Percentiles rank a stretch among this genome's conserved stretches.
Evolutionary conservation across 805 yeast genomes (phyloP).

Genomic region (Metschnikowia cerradonensis): DNA sequence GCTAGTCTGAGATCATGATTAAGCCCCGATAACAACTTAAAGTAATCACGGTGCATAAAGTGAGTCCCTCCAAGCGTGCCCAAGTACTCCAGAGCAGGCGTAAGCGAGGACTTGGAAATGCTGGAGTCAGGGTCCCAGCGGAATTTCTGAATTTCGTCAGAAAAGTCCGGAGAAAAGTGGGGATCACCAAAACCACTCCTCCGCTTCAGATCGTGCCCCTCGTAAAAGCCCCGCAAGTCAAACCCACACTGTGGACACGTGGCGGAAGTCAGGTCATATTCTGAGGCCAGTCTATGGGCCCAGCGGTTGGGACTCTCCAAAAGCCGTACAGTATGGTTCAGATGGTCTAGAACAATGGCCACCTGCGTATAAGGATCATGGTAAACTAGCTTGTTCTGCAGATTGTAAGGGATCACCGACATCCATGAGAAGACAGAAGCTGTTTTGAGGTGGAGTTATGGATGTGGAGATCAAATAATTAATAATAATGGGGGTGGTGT

Average conservation of each 20-base stretch:
- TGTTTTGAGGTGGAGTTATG: not conserved
- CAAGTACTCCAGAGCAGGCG: conserved; percentile 1
- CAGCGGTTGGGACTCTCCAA: not conserved
- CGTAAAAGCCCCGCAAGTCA: not conserved
- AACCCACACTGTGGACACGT: conserved; percentile 3
- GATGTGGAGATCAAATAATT: too few species aligned
- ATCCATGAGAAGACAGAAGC: conserved; percentile 11
- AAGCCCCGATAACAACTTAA: conserved; percentile 30
- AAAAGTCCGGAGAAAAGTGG: not conserved
- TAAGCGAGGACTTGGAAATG: not conserved
- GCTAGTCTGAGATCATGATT: conserved; percentile 12
- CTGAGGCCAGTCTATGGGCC: not conserved
- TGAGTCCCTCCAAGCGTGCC: conserved; percentile 6
- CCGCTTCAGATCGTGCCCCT: not conserved
- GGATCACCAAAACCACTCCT: not conserved
- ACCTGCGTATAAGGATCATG: conserved; percentile 35
- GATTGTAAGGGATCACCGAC: conserved; percentile 39
- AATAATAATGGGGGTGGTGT: too few species aligned
- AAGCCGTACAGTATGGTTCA: conserved; percentile 9
- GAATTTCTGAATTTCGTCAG: not conserved
- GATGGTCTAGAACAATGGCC: conserved; percentile 32
- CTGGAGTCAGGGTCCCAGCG: not conserved
- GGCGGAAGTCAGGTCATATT: not conserved
- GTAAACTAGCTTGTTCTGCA: conserved; percentile 24
- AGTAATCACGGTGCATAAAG: conserved; percentile 36